phyloP scores from a whole-genome alignment of 1,284 basidiomycete species.

The Gymnopus androsaceus region DNA sequence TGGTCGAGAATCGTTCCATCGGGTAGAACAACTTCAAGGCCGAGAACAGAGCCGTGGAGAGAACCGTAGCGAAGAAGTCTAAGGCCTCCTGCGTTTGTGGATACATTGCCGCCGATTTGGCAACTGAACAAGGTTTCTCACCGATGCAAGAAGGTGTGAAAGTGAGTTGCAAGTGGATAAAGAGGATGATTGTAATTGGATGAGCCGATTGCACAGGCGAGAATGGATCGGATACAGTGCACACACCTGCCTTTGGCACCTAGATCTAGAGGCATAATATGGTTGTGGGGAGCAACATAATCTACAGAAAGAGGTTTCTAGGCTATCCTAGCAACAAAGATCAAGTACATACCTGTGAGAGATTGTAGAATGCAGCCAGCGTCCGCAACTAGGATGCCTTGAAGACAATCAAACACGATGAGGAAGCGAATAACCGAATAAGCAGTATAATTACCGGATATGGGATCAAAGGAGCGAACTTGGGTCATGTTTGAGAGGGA shows the following conservation, averaged over 20 bases:
- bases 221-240: slow-evolving; percentile 1
- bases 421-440: slow-evolving; percentile 7
- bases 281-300: slow-evolving; percentile 83
- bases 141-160: slow-evolving; percentile 2
- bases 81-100: slow-evolving; percentile 97
- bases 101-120: slow-evolving; percentile 97
- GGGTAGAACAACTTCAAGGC: slow-evolving; percentile 95
- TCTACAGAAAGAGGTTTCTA: slow-evolving; percentile 38
- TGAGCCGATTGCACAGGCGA: slow-evolving; percentile 15
- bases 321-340: background rate
- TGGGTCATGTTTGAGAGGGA: slow-evolving; percentile 83
- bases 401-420: slow-evolving; percentile 10
- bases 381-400: slow-evolving; percentile 78
- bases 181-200: background rate
- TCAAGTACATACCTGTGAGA: slow-evolving; percentile 55
- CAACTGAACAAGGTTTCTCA: slow-evolving; percentile 57
- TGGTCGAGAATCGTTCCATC: slow-evolving; percentile 95
- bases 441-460: slow-evolving; percentile 69
- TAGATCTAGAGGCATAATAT: slow-evolving; percentile 97
- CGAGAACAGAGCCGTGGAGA: slow-evolving; percentile 92
- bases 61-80: slow-evolving; percentile 94
- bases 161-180: background rate
- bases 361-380: slow-evolving; percentile 95
- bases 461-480: slow-evolving; percentile 90
- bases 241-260: slow-evolving; percentile 95